Base-by-base conservation (phyloP, 768 basidiomycete genomes). In the Pleurotus sapidus region DNA sequence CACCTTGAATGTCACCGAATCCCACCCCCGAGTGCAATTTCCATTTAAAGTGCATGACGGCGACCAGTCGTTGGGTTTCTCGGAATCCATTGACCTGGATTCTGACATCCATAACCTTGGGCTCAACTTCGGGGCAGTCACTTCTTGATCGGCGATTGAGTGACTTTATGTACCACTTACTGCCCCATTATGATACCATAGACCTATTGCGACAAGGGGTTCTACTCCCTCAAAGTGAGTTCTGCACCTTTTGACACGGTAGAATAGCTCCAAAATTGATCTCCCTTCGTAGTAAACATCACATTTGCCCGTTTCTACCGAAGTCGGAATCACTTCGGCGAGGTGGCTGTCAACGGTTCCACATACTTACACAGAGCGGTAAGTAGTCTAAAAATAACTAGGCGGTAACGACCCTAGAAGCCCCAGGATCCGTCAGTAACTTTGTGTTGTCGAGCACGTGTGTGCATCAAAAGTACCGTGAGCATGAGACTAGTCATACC, bases 301-400 rank as follows among this genome's bases (percentile, higher is more conserved):
- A 30, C 51, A 37, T 39, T 54, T 39, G 39, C 39, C 38, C 20
- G 39, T 54, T 54, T 54, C 51, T 42, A 42, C 51, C 51, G 51
- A 54, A 24, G 51, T 54, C 51, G 51, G 51, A 54, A 18, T n/a
- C 51, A 54, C 39, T 24, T 54, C 51, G 51, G 51, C 24, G 38
- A 54, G 38, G 18, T 20, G n/a, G 8, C 9, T 54, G 38, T 54
- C 39, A 42, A 25, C n/a, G 23, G 14, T 25, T 48, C 46, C 30
- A 27, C 34, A n/a, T 50, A n/a, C n/a, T n/a, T n/a, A 50, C 23
- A 18, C 15, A 27, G 49, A 25, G 15, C 15, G 34, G 49, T 50
- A 50, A n/a, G 49, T 23, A 20, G 30, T 50, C 49, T 50, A 50
- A 50, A 50, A 30, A 30, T 50, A 50, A 50, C 34, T 50, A 15